A percentile compares a stretch with the other conserved stretches of the same genome.
phyloP scores from a whole-genome alignment of 75 land plant genomes.

The Picea glauca region DNA sequence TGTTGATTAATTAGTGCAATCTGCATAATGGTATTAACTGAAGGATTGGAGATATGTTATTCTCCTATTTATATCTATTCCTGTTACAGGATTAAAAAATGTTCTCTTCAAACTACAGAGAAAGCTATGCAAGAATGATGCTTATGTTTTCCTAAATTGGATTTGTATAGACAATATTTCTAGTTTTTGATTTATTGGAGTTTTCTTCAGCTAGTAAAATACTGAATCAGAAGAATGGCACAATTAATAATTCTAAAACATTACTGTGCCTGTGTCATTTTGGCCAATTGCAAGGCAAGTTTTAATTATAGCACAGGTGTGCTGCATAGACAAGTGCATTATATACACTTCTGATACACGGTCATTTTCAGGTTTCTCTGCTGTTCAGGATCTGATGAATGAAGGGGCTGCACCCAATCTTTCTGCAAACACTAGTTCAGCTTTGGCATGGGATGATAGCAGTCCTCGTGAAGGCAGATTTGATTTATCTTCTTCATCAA shows the following conservation, averaged over 20 bases:
- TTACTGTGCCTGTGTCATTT: neutral
- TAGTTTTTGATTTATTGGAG: neutral
- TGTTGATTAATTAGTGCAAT: too few relatives aligned
- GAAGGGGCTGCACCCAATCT: constrained; percentile 35
- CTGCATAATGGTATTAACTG: too few relatives aligned
- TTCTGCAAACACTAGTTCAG: constrained; percentile 38
- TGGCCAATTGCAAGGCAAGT: neutral
- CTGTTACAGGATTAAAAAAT: too few relatives aligned
- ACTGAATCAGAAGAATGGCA: neutral
- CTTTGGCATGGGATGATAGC: constrained; percentile 21
- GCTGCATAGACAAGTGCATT: neutral
- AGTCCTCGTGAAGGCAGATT: constrained; percentile 19
- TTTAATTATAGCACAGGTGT: neutral
- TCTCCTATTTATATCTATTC: too few relatives aligned
- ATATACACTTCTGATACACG: neutral
- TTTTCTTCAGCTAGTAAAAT: neutral
- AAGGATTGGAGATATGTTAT: too few relatives aligned
- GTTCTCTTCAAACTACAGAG: too few relatives aligned
- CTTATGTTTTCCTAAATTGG: too few relatives aligned
- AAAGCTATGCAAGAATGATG: too few relatives aligned
- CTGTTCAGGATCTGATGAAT: constrained; percentile 46
- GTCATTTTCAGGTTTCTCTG: constrained; percentile 47
- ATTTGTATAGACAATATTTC: neutral
- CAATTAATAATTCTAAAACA: neutral
- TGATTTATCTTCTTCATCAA: constrained; percentile 23